phyloP scores from a whole-genome alignment of 306 rosid genomes.

The Medicago truncatula region DNA sequence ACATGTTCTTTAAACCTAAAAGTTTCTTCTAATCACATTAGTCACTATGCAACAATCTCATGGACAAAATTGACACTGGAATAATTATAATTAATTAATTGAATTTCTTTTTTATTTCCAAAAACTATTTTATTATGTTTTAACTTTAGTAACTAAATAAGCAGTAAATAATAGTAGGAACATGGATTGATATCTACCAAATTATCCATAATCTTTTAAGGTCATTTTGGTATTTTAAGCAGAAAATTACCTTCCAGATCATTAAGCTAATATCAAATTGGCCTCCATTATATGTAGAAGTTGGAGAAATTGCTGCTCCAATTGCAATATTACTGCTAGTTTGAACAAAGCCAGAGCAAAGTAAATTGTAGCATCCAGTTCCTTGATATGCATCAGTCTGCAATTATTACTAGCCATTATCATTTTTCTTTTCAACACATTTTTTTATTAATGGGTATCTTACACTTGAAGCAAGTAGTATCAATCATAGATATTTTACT shows the following conservation, averaged over 20 bases:
- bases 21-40: no score
- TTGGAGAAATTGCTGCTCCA: constrained; percentile 98
- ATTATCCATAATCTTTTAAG: neutral
- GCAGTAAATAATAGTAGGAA: no score
- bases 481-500: neutral
- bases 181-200: neutral
- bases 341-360: constrained; percentile 95
- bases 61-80: neutral
- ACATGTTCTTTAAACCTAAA: no score
- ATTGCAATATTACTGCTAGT: constrained; percentile 82
- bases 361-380: constrained; percentile 92
- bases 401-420: constrained; percentile 11
- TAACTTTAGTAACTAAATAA: neutral
- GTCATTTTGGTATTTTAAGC: neutral
- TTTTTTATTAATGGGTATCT: neutral
- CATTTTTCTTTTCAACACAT: neutral
- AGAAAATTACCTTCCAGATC: constrained; percentile 84
- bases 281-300: constrained; percentile 77
- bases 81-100: no score
- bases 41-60: neutral
- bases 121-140: neutral
- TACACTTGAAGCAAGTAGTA: constrained; percentile 38
- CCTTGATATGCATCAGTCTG: constrained; percentile 95
- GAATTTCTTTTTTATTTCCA: neutral
- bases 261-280: constrained; percentile 88